A percentile compares a stretch with the other conserved stretches of the same genome.
These are phyloP conservation scores for Gossypium laxum DNA, from an alignment of 441 rosid species.

Conservation along the genomic window DNA sequence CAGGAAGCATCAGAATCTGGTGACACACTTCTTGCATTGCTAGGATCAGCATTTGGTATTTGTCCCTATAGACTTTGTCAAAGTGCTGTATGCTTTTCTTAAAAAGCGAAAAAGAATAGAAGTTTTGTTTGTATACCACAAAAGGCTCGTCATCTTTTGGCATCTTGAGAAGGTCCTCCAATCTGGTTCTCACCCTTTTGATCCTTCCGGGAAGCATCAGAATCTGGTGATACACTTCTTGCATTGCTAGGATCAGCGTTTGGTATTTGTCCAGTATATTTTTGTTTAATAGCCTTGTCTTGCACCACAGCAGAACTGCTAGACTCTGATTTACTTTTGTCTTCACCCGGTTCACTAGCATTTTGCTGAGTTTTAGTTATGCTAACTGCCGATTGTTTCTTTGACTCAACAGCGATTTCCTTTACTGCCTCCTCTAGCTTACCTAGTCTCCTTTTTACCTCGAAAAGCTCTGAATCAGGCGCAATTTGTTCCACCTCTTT, in stretches of 20 bases:
- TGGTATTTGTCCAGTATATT: constrained; percentile 10
- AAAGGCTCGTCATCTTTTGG: constrained; percentile 14
- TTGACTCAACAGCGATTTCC: constrained; percentile 52
- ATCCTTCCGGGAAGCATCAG: constrained; percentile 23
- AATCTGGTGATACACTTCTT: not conserved
- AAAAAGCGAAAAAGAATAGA: not conserved
- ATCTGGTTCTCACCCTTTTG: constrained; percentile 17
- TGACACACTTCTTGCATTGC: constrained; percentile 4
- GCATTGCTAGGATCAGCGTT: not conserved
- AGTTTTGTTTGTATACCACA: not conserved
- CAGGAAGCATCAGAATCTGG: constrained; percentile 15
- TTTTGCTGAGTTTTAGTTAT: constrained; percentile 28
- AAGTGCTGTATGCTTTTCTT: not conserved
- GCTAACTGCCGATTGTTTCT: constrained; percentile 32
- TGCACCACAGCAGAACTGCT: constrained; percentile 20
- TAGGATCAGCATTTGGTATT: not conserved
- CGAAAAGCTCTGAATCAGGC: constrained; percentile 30
- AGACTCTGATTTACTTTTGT: constrained; percentile 17
- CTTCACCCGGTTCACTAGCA: constrained; percentile 10
- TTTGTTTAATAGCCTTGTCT: constrained; percentile 8
- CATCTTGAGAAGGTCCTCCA: constrained; percentile 18
- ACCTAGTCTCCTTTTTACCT: constrained; percentile 65
- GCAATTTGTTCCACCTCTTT: constrained; percentile 43
- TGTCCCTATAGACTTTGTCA: constrained; percentile 8
- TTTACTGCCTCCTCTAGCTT: constrained; percentile 62